Conservation (phyloP, 148 eudicot species). For the Amaranthus cruentus region DNA sequence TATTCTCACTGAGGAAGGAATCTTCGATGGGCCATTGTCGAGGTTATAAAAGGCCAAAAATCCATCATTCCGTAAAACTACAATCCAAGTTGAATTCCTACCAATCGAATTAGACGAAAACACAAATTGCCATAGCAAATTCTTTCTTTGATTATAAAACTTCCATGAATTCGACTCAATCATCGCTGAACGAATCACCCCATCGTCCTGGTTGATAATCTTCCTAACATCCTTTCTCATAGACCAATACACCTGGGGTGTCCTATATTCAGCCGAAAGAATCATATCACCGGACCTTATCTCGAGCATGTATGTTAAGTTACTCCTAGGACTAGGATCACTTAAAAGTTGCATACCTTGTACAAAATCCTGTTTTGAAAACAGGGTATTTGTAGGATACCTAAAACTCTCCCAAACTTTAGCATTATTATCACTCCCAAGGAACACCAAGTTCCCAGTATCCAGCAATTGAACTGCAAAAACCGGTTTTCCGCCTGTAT, state of each 20-base stretch:
- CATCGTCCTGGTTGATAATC: slow-evolving; percentile 48
- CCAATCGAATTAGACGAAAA: slow-evolving; percentile 30
- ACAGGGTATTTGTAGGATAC: slow-evolving; percentile 72
- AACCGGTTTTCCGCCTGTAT: slow-evolving; percentile 58
- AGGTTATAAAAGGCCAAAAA: slow-evolving; percentile 45
- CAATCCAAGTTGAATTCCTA: slow-evolving; percentile 65
- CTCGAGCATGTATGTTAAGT: slow-evolving; percentile 63
- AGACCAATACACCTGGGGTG: slow-evolving; percentile 85
- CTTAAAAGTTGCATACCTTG: slow-evolving; percentile 71
- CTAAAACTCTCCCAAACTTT: slow-evolving; percentile 77
- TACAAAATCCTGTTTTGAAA: slow-evolving; percentile 56
- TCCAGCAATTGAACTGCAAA: slow-evolving; percentile 49
- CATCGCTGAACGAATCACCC: slow-evolving; percentile 32
- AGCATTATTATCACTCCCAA: slow-evolving; percentile 39
- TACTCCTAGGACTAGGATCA: slow-evolving; percentile 31
- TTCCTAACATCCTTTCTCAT: slow-evolving; percentile 50
- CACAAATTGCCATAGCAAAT: slow-evolving; percentile 55
- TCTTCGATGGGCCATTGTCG: slow-evolving; percentile 24
- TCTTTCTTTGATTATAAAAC: slow-evolving; percentile 48
- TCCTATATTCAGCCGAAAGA: slow-evolving; percentile 48
- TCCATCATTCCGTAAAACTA: slow-evolving; percentile 59
- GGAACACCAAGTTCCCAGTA: slow-evolving; percentile 68
- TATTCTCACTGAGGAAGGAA: slow-evolving; percentile 33
- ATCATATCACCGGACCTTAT: slow-evolving; percentile 60
- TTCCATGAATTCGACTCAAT: slow-evolving; percentile 70